Percentiles rank a stretch among this genome's conserved stretches.
phyloP scores from a whole-genome alignment of 805 yeast species.

The Candida wancherniae region DNA sequence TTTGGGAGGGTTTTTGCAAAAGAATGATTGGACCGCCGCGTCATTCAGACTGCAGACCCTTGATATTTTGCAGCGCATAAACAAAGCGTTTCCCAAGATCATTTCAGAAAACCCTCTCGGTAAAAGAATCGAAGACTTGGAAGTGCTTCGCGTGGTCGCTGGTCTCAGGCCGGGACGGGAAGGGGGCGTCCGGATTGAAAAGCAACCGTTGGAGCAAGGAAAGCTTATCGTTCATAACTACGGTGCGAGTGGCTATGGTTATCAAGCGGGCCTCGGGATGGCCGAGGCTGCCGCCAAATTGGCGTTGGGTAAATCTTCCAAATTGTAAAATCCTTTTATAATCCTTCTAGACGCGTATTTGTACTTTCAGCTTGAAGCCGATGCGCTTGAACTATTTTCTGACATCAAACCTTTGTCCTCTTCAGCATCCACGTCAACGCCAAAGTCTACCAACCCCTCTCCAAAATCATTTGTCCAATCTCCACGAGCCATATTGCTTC shows the following conservation, averaged over 20 bases:
- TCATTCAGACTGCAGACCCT: slow-evolving; percentile 54
- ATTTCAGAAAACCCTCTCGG: slow-evolving; percentile 31
- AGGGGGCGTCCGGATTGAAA: slow-evolving; percentile 72
- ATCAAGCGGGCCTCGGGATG: slow-evolving; percentile 65
- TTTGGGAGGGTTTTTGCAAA: slow-evolving; percentile 71
- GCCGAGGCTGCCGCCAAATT: slow-evolving; percentile 41
- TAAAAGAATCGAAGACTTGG: slow-evolving; percentile 33
- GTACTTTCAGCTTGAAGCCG: too few relatives aligned
- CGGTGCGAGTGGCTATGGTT: slow-evolving; percentile 66
- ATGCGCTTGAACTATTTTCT: not conserved
- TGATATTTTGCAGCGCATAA: slow-evolving; percentile 58
- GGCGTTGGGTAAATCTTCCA: slow-evolving; percentile 4
- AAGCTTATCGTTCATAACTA: slow-evolving; percentile 57
- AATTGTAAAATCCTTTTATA: not conserved
- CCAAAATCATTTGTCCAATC: slow-evolving; percentile 78
- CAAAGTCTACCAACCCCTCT: slow-evolving; percentile 79
- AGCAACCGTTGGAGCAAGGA: slow-evolving; percentile 35
- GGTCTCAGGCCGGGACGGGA: slow-evolving; percentile 74
- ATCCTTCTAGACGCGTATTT: not conserved
- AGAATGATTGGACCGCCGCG: slow-evolving; percentile 57
- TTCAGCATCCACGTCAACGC: slow-evolving; percentile 76
- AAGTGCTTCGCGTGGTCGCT: slow-evolving; percentile 60
- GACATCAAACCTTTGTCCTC: slow-evolving; percentile 20
- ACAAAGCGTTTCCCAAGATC: slow-evolving; percentile 47
- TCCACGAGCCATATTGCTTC: slow-evolving; percentile 33